These are phyloP conservation scores for Thuja plicata DNA, from an alignment of 83 land plant species.

Conservation along the genomic window DNA sequence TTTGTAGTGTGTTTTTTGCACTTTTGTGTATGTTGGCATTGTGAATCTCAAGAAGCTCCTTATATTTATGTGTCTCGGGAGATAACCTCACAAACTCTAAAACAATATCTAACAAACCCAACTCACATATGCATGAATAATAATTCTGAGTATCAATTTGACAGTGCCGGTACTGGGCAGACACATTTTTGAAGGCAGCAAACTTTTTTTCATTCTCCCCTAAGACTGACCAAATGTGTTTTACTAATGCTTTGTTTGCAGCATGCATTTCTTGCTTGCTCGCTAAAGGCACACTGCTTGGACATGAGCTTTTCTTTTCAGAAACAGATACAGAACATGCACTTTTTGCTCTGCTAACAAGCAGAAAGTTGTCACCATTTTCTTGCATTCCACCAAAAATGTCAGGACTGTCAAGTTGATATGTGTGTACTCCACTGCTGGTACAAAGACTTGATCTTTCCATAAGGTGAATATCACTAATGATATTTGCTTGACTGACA, in stretches of 20 bases:
- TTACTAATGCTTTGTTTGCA: slow-evolving; percentile 83
- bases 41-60: slow-evolving; percentile 67
- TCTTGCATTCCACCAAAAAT: not conserved
- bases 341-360: not conserved
- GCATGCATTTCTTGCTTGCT: slow-evolving; percentile 58
- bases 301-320: not conserved
- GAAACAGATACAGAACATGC: slow-evolving; percentile 21
- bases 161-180: slow-evolving; percentile 65
- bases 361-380: slow-evolving; percentile 9
- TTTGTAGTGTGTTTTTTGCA: not conserved
- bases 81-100: slow-evolving; percentile 83
- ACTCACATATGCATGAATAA: slow-evolving; percentile 51
- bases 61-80: slow-evolving; percentile 76
- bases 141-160: slow-evolving; percentile 50
- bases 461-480: not conserved
- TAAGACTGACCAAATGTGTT: slow-evolving; percentile 62
- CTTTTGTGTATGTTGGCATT: slow-evolving; percentile 32
- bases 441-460: not conserved
- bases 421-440: not conserved
- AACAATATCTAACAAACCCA: slow-evolving; percentile 69
- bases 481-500: not conserved
- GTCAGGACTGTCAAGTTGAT: not conserved
- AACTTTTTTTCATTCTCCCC: slow-evolving; percentile 72
- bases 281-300: slow-evolving; percentile 16
- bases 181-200: slow-evolving; percentile 69